Base-by-base conservation (phyloP, 2,329 filamentous ascomycete genomes). In the Macroventuria anomochaeta region DNA sequence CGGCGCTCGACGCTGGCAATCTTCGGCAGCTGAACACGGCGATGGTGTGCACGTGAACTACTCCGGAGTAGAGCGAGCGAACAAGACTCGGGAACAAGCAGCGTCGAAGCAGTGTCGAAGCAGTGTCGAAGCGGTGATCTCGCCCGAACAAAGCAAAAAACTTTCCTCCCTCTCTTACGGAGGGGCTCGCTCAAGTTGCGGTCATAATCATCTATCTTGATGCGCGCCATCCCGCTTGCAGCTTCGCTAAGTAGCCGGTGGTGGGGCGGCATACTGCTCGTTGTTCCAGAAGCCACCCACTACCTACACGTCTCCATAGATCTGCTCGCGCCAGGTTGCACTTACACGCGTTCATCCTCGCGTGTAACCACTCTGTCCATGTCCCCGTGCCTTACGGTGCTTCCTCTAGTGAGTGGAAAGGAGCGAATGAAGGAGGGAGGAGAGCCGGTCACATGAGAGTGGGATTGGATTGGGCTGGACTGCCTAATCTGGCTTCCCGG, bases 171-270 rank as follows among this genome's bases (percentile, higher is more conserved):
- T 48, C 49, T 26, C 25, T 1, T 11, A 20, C 51, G 6, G 50
- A 53, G 50, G 50, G 50, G 50, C 50, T 53, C 50, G 50, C 50
- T 48, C 50, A 18, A 47, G 18, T 34, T 43, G 43, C 50, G 32
- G 26, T 48, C 50, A 43, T 43, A 43, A 43, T 43, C 50, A 18
- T 34, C 25, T n/a, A n/a, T 41, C 25, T 41, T 33, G 26, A 20
- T 40, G 5, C 40, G 26, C 48, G 34, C 48, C 48, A 44, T 44
- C 40, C 48, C 48, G 28, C 48, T 39, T 52, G 48, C 48, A 52
- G 48, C 34, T n/a, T 52, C 48, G 48, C 48, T 44, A 41, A 29
- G 28, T 31, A 38, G 13, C 34, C 48, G 23, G 17, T 11, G 26
- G 48, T 44, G 40, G 47, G 38, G 38, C 38, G 5, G 10, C 5